Base-by-base conservation (phyloP, 2,329 filamentous ascomycete species). In the Madurella mycetomatis region DNA sequence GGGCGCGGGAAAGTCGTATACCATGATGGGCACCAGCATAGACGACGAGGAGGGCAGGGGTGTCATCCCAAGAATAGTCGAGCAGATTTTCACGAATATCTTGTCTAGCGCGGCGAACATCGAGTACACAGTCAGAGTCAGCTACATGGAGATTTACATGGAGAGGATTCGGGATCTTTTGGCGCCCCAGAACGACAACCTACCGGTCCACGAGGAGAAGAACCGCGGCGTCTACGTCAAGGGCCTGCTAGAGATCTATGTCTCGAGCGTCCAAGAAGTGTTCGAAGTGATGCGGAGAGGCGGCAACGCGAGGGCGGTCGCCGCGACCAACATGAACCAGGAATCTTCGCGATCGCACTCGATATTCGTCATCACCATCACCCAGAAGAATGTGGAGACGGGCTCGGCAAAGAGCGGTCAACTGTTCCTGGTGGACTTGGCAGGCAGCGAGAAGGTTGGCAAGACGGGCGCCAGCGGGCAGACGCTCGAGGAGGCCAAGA, bases 111-210 rank as follows among this genome's bases (percentile, higher is more conserved):
- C 92, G 42, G 86, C 86, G 65, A 95, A 90, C 63, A 96, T 97
- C 70, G 94, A 97, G 73, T 97, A 97, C 73, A 97, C 92, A n/a
- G 92, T 99, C 50, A 85, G 92, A 53, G 92, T 97, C 68, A 96
- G 91, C 72, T 97, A 97, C 74, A 96, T 99, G 92, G 94, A 99
- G 74, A 97, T 99, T 61, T 99, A 99, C 78, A 99, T 97, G 94
- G 94, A 99, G 76, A 85, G 88, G 64, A 97, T 99, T 70, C 85
- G 92, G 66, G 94, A 99, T 83, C 75, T 99, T 66, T 77, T 99
- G 60, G 85, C 87, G 19, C 94, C 94, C 11, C 88, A 92, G 57
- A 96, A 97, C 72, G 92, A 96, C 75, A 97, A 97, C 68, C 77
- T 99, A 49, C 92, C 92, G 0, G 86, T 97, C n/a, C 94, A 97